A percentile compares a stretch with the other conserved stretches of the same genome.
These are phyloP conservation scores for Fusarium buxicola DNA, from an alignment of 2,329 filamentous ascomycete genomes.

Conservation along the genomic window DNA sequence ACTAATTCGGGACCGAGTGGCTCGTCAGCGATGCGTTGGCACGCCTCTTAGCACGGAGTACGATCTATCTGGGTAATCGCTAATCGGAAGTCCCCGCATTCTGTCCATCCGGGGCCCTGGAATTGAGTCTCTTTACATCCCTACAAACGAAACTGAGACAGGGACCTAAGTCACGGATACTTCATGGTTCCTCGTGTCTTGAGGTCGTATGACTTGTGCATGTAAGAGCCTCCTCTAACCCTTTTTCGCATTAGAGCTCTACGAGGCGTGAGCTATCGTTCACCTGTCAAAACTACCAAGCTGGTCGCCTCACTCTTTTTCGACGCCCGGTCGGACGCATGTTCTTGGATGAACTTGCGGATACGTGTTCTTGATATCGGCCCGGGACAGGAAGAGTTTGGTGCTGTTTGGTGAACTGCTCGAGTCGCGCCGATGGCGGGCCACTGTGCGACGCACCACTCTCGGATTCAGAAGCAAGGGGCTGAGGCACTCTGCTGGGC, in stretches of 20 bases:
- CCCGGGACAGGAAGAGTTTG: not conserved
- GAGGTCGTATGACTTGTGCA: conserved; percentile 23
- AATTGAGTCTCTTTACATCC: not conserved
- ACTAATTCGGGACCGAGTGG: not conserved
- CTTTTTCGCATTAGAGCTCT: conserved; percentile 24
- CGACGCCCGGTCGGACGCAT: conserved; percentile 18
- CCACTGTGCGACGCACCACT: not conserved
- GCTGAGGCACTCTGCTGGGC: conserved; percentile 1
- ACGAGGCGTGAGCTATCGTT: conserved; percentile 7
- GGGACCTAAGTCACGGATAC: not conserved
- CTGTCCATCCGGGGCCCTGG: not conserved
- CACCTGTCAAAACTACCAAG: conserved; percentile 10
- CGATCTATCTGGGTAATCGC: conserved; percentile 1
- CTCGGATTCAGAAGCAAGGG: conserved; percentile 1
- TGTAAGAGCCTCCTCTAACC: conserved; percentile 36
- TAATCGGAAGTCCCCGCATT: conserved; percentile 14
- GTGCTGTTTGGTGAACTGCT: not conserved
- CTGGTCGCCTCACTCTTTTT: conserved; percentile 25
- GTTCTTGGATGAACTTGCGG: not conserved
- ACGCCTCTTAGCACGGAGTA: conserved; percentile 1
- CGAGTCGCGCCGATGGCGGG: not conserved
- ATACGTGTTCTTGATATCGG: not conserved
- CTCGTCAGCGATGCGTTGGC: conserved; percentile 11
- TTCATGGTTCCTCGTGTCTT: not conserved
- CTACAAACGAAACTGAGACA: too few relatives aligned